Evolutionary conservation across 164 flowering plant species (phyloP).

Genomic region (Berberis vulgaris): DNA sequence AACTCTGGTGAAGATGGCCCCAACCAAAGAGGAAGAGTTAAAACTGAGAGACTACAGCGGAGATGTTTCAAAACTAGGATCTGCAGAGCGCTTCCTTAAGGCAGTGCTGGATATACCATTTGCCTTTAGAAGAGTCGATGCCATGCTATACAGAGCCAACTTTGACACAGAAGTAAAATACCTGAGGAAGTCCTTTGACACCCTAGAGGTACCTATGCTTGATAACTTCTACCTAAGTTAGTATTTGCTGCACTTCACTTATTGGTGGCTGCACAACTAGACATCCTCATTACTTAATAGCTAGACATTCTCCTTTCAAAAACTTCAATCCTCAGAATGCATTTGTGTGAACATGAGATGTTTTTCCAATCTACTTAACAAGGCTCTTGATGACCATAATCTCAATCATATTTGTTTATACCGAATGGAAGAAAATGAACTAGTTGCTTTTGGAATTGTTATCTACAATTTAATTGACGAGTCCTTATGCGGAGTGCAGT

Average conservation of each 20-base stretch:
- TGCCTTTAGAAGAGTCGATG: conserved; percentile 94
- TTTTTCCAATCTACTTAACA: too few species aligned
- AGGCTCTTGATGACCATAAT: too few species aligned
- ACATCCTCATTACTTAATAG: background rate
- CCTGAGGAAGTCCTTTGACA: conserved; percentile 70
- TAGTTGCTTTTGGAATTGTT: too few species aligned
- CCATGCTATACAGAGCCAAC: conserved; percentile 89
- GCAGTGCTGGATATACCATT: conserved; percentile 79
- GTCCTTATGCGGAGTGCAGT: too few species aligned
- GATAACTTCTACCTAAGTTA: background rate
- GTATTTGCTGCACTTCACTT: conserved; percentile 1
- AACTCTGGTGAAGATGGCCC: conserved; percentile 95
- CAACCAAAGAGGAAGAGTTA: conserved; percentile 95
- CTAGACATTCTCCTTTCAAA: background rate
- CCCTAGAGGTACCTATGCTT: conserved; percentile 65
- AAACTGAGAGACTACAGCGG: conserved; percentile 76
- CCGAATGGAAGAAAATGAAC: too few species aligned
- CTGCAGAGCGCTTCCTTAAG: conserved; percentile 91
- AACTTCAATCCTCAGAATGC: too few species aligned
- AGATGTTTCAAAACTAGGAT: conserved; percentile 72
- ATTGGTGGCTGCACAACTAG: background rate
- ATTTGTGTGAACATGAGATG: too few species aligned
- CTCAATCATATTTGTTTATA: too few species aligned
- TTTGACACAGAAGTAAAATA: conserved; percentile 83
- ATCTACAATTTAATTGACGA: too few species aligned